Base-by-base conservation (phyloP, 306 rosid genomes). In the Hylodesmum podocarpum region DNA sequence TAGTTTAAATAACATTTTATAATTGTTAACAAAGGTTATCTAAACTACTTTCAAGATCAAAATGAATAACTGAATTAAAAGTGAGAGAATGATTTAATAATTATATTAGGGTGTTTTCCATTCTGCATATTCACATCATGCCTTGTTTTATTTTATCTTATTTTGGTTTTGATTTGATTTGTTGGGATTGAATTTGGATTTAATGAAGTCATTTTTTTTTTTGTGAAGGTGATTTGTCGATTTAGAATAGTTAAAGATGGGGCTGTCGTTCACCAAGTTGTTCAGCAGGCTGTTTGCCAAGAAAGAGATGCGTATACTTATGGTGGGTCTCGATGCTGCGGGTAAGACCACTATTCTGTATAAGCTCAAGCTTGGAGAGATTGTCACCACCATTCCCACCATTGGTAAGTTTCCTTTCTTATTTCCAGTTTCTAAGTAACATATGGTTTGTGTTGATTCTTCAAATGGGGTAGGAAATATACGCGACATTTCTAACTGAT, bases 291-390 rank as follows among this genome's bases (percentile, higher is more conserved):
- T 93, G 28, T 93, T 93, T 80, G 97, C 98, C 71, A 93, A 93
- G 96, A 91, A 84, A 67, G 98, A 93, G 91, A 93, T 93, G 98
- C 91, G 98, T 64, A 93, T 93, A 27, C 98, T 93, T 8, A 93
- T 93, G 98, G 98, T 93, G 80, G 98, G 98, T 80, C 98, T 91
- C 16, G 97, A 93, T 84, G 98, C 98, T 11, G 98, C 98, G 54
- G 98, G 98, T 91, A 93, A 93, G 93, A 93, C 98, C 11, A 93
- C 97, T 79, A 93, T 93, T 70, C 87, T 93, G 15, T 93, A 93
- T 75, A 93, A 93, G 94, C 94, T 93, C 84, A 93, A 93, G 91
- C 93, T 93, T 53, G 98, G 98, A 57, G 98, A 93, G 86, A 93
- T 93, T 12, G 98, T 93, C 84, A 91, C 98, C 81, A 93, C 98